A percentile compares a stretch with the other conserved stretches of the same genome.
Evolutionary conservation across 1,284 basidiomycete genomes (phyloP).

Genomic region (Rhodofomes roseus): DNA sequence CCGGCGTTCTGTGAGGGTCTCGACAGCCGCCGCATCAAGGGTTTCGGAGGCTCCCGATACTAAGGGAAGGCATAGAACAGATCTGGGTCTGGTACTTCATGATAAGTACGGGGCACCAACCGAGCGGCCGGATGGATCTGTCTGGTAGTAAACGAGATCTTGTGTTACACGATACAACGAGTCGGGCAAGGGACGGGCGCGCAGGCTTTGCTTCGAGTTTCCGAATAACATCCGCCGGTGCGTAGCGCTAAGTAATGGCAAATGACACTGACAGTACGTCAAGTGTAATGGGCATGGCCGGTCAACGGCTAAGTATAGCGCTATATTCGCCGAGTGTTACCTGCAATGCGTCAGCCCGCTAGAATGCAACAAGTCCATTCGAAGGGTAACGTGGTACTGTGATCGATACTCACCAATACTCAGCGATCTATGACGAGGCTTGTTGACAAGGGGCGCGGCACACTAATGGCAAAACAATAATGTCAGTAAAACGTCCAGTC

Average conservation of each 20-base stretch:
- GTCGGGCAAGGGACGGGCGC: too few species aligned
- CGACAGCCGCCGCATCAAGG: not conserved
- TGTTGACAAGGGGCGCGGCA: too few species aligned
- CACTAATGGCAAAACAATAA: not conserved
- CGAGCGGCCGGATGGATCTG: not conserved
- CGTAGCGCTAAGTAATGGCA: not conserved
- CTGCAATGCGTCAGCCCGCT: too few species aligned
- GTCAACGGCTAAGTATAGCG: too few species aligned
- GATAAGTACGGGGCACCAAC: not conserved
- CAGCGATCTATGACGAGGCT: too few species aligned
- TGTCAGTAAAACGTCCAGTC: not conserved
- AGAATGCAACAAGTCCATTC: too few species aligned
- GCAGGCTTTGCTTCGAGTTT: not conserved
- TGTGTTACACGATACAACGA: not conserved
- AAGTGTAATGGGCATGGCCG: not conserved
- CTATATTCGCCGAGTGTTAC: too few species aligned
- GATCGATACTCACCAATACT: too few species aligned
- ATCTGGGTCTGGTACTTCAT: not conserved
- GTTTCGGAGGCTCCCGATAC: not conserved
- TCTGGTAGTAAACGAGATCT: not conserved
- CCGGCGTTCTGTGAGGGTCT: not conserved
- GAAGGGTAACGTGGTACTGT: too few species aligned
- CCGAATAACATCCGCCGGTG: not conserved
- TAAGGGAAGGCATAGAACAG: not conserved
- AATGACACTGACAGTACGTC: not conserved